phyloP scores from a whole-genome alignment of 345 rosid species.

The Melaleuca quinquenervia region DNA sequence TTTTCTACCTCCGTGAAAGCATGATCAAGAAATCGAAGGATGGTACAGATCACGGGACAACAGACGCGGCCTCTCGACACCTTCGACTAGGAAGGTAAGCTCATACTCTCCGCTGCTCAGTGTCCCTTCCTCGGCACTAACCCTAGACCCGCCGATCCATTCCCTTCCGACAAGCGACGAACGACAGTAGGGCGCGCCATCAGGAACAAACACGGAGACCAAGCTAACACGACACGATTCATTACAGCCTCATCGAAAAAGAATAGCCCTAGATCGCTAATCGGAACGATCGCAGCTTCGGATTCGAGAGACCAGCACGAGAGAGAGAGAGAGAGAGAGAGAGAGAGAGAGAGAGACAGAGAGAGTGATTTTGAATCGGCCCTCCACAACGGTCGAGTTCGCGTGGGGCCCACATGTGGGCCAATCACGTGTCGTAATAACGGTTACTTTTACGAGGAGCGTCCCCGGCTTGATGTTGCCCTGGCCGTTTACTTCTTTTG shows the following conservation, averaged over 20 bases:
- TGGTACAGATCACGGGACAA: not conserved
- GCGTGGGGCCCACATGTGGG: slow-evolving; percentile 24
- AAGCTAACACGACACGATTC: not conserved
- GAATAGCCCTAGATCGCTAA: not conserved
- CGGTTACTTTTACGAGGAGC: slow-evolving; percentile 17
- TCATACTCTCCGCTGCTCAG: not conserved
- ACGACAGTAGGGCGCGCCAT: not conserved
- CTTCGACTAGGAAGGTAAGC: not conserved
- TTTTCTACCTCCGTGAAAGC: not conserved
- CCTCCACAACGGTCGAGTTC: slow-evolving; percentile 57
- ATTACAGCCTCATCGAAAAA: not conserved
- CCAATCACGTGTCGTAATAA: slow-evolving; percentile 5
- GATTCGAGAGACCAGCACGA: not conserved
- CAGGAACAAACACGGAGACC: not conserved
- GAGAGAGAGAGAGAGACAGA: not conserved
- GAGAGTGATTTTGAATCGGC: slow-evolving; percentile 1
- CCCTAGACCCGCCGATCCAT: not conserved
- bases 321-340: not conserved
- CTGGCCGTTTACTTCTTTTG: not conserved
- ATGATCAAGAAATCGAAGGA: not conserved
- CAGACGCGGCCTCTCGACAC: no score
- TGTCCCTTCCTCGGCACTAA: not conserved
- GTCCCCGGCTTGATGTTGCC: not conserved
- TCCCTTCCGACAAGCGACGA: not conserved
- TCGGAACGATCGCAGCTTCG: not conserved